A percentile compares a stretch with the other conserved stretches of the same genome.
These are phyloP conservation scores for Castanea crenata DNA, from an alignment of 306 rosid species.

Conservation along the genomic window DNA sequence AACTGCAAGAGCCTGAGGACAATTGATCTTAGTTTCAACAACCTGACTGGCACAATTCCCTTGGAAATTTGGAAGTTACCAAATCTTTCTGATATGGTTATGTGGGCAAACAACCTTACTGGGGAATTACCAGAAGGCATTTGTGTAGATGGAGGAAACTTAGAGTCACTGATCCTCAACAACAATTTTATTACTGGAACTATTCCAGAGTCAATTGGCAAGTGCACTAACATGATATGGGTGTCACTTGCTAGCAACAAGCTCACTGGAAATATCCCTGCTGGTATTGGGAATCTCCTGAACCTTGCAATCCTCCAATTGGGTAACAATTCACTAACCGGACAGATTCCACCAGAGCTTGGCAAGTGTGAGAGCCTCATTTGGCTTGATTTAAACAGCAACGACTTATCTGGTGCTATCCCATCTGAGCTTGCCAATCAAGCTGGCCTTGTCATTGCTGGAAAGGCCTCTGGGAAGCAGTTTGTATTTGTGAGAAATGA, in stretches of 20 bases:
- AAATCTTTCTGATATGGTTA: conserved; percentile 56
- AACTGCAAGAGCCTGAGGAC: conserved; percentile 48
- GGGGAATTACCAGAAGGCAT: conserved; percentile 67
- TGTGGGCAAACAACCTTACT: conserved; percentile 68
- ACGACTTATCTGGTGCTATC: conserved; percentile 47
- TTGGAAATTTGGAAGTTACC: conserved; percentile 57
- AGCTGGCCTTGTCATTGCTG: conserved; percentile 56
- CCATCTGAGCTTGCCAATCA: conserved; percentile 57
- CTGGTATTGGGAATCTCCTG: conserved; percentile 50
- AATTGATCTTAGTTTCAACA: conserved; percentile 68
- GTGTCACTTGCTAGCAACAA: conserved; percentile 57
- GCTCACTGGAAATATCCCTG: conserved; percentile 55
- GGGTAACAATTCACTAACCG: conserved; percentile 69
- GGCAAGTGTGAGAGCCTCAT: conserved; percentile 60
- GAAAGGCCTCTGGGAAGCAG: conserved; percentile 70
- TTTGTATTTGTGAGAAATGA: conserved; percentile 80
- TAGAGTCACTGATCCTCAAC: conserved; percentile 58
- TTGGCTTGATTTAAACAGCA: conserved; percentile 75
- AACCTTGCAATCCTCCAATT: conserved; percentile 64
- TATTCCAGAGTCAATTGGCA: conserved; percentile 58
- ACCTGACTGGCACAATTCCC: conserved; percentile 62
- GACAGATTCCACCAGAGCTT: conserved; percentile 62
- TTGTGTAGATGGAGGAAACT: conserved; percentile 53
- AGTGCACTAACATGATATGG: conserved; percentile 68
- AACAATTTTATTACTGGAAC: conserved; percentile 56